Evolutionary conservation across 2,329 filamentous ascomycete genomes (phyloP).

Genomic region (Xenoacremonium recifei): DNA sequence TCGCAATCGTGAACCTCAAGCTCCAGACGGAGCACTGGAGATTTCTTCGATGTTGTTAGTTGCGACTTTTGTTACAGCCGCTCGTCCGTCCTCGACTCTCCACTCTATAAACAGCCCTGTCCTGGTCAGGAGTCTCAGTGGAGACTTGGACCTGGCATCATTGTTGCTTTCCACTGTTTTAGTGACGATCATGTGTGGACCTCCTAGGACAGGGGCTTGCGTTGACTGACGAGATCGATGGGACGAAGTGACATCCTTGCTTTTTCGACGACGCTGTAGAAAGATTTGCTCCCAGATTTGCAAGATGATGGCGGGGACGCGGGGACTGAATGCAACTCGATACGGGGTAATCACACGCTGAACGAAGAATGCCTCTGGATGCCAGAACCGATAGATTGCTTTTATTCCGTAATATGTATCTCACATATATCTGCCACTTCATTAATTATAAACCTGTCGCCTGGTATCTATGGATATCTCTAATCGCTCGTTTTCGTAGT

Average conservation of each 20-base stretch:
- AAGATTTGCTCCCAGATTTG: not conserved
- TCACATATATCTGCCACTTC: no score
- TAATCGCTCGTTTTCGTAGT: not conserved
- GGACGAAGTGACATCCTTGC: conserved; percentile 7
- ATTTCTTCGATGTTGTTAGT: not conserved
- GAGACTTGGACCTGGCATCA: conserved; percentile 1
- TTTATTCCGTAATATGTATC: not conserved
- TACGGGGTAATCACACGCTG: conserved; percentile 6
- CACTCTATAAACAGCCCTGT: conserved; percentile 1
- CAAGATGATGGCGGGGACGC: not conserved
- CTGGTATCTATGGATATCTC: conserved; percentile 11
- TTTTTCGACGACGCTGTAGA: not conserved
- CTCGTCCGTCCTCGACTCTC: conserved; percentile 11
- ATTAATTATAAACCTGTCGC: conserved; percentile 12
- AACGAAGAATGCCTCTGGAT: conserved; percentile 1
- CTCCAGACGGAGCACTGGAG: not conserved
- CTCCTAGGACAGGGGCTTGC: conserved; percentile 4
- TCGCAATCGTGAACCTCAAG: not conserved
- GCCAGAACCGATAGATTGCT: no score
- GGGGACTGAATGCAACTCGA: no score
- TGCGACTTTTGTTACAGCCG: conserved; percentile 3
- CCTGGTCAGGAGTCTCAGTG: conserved; percentile 10
- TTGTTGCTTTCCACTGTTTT: conserved; percentile 3
- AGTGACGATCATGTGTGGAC: conserved; percentile 15
- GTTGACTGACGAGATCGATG: conserved; percentile 13